A percentile compares a stretch with the other conserved stretches of the same genome.
These are phyloP conservation scores for Plasmopara muralis DNA, from an alignment of 352 stramenopile genomes.

Conservation along the genomic window DNA sequence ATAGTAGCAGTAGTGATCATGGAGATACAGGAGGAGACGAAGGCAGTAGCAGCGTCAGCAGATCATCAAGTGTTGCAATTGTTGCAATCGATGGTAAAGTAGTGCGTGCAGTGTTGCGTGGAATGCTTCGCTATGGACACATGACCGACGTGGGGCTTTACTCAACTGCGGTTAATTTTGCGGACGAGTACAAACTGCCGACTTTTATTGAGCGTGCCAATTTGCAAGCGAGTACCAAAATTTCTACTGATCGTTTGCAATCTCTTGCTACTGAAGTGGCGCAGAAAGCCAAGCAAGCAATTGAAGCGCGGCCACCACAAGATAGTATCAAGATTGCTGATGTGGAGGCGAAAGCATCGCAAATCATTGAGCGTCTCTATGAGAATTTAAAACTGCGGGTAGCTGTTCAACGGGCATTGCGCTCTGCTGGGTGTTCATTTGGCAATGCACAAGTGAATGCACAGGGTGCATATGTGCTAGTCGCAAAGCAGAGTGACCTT, in stretches of 20 bases:
- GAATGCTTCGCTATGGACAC: constrained; percentile 73
- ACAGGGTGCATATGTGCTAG: constrained; percentile 65
- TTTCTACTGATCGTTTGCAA: constrained; percentile 44
- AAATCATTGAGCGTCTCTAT: constrained; percentile 77
- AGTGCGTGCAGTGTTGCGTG: constrained; percentile 60
- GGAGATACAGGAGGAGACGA: constrained; percentile 36
- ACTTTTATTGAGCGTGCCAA: constrained; percentile 71
- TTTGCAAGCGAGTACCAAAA: constrained; percentile 45
- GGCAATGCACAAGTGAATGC: constrained; percentile 31
- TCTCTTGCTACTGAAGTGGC: constrained; percentile 61
- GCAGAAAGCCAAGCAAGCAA: constrained; percentile 38
- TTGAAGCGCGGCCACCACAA: constrained; percentile 47
- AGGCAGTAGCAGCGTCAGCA: constrained; percentile 30
- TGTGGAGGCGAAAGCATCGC: constrained; percentile 63
- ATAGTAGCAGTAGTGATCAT: constrained; percentile 29
- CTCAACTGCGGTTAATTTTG: constrained; percentile 44
- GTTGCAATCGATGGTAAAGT: constrained; percentile 44
- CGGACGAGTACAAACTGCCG: constrained; percentile 69
- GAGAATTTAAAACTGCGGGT: constrained; percentile 83
- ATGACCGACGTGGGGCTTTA: constrained; percentile 66
- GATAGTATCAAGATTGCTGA: constrained; percentile 73
- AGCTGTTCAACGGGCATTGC: constrained; percentile 67
- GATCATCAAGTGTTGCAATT: constrained; percentile 11
- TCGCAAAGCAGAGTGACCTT: constrained; percentile 65
- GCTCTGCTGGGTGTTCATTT: constrained; percentile 34